Evolutionary conservation across 2,329 filamentous ascomycete genomes (phyloP), one percentile per base, ranked within the genome.

Genomic region (Mycosphaerelloides madeirae): DNA sequence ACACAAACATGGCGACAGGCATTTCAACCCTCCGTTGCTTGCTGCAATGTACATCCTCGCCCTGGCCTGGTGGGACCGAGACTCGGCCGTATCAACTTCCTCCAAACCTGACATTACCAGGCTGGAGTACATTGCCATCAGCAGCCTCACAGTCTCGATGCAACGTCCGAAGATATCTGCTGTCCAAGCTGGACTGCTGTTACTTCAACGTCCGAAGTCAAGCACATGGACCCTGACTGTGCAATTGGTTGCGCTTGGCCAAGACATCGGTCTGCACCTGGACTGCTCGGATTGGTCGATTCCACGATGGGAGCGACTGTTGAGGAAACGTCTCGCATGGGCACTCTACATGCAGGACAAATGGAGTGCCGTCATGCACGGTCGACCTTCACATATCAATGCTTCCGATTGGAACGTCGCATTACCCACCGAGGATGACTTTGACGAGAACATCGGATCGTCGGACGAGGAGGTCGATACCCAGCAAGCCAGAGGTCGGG

Each of bases 331-430:
- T 38, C 77, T 95, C 32, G 88, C 87, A 1, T 95, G 90, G 89
- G 89, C 87, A 2, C 68, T 95, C 39, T 95, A 93, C 64, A 91
- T 94, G 84, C 88, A 95, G 68, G 90, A 96, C 67, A 94, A 87
- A 65, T 95, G 89, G 89, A 87, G 85, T 13, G 83, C 88, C 2
- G 73, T 95, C 15, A 83, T 93, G 18, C 86, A 94, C 59, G 88
- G 88, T 8, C 82, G 88, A 9, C 89, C 88, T 1, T 93, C 87
- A 3, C 88, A 94, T 54, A 81, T 83, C 44, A 78, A 79, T 51
- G 66, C 73, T 14, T 70, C 75, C 15, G 81, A 94, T 64, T 95
- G 88, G 88, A 87, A 83, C 1, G 87, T 95, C 5, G 75, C 76
- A 46, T 63, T 73, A 6, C 75, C 87, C n/a, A 75, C 71, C 3